Evolutionary conservation across 768 basidiomycete genomes (phyloP).

Genomic region (Tylopilus sp.): DNA sequence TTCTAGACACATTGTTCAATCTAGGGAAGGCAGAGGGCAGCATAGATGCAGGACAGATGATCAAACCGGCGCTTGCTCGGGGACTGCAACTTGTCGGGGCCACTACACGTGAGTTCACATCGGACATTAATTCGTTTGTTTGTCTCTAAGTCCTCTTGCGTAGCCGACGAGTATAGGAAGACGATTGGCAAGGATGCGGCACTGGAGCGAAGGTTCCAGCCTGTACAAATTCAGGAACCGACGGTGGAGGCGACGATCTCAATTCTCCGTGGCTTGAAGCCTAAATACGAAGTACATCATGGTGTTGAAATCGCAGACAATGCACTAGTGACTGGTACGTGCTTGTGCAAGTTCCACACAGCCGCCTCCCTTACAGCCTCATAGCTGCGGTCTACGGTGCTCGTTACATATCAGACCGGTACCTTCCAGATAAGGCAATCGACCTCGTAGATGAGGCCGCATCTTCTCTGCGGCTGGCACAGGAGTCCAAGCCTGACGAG

Average conservation of each 20-base stretch:
- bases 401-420: conserved; percentile 84
- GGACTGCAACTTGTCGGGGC: conserved; percentile 89
- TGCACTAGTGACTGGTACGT: conserved; percentile 78
- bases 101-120: conserved; percentile 67
- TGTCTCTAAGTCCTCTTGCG: background rate
- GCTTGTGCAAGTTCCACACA: background rate
- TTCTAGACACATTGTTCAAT: conserved; percentile 72
- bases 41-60: conserved; percentile 91
- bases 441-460: conserved; percentile 94
- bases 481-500: conserved; percentile 84
- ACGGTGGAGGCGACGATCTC: conserved; percentile 81
- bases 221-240: conserved; percentile 85
- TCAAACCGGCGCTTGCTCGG: conserved; percentile 85
- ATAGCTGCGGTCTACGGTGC: conserved; percentile 80
- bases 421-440: conserved; percentile 87
- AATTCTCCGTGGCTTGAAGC: conserved; percentile 82
- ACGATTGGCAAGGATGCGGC: conserved; percentile 92
- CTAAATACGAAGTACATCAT: conserved; percentile 87
- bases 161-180: conserved; percentile 83
- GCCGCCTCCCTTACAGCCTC: background rate
- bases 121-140: background rate
- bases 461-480: conserved; percentile 79
- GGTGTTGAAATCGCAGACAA: conserved; percentile 89
- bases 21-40: conserved; percentile 90
- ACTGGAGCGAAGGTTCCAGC: conserved; percentile 88